A percentile compares a stretch with the other conserved stretches of the same genome.
Conservation (phyloP, 192 early-diverging fungal species). For the Dissophora ornata region DNA sequence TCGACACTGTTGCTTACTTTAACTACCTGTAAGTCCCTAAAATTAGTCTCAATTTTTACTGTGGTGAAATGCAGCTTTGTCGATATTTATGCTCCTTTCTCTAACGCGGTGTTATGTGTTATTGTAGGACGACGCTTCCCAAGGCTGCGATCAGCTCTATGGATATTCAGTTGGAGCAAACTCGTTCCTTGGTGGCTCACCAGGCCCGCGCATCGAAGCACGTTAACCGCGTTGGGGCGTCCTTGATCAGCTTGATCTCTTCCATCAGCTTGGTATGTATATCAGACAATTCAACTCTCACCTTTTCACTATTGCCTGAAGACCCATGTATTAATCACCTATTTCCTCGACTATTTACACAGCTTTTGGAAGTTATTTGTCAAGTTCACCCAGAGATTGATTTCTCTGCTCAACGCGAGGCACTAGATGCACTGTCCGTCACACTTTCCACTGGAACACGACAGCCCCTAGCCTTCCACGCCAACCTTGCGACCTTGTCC, state of each 20-base stretch:
- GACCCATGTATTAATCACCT: no score
- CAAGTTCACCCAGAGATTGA: slow-evolving; percentile 27
- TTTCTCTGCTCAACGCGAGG: slow-evolving; percentile 15
- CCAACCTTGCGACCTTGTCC: slow-evolving; percentile 1
- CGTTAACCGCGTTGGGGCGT: slow-evolving; percentile 47
- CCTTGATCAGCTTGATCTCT: slow-evolving; percentile 41
- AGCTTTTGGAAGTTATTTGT: slow-evolving; percentile 43
- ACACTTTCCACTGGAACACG: slow-evolving; percentile 19
- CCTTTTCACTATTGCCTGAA: not conserved
- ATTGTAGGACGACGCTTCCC: slow-evolving; percentile 41
- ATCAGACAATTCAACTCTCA: not conserved
- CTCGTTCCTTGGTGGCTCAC: slow-evolving; percentile 41
- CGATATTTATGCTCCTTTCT: no score
- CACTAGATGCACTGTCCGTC: slow-evolving; percentile 10
- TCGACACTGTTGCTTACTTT: slow-evolving; percentile 59
- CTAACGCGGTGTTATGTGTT: no score
- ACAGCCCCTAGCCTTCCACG: slow-evolving; percentile 16
- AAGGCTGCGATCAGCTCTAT: slow-evolving; percentile 46
- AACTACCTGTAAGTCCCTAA: slow-evolving; percentile 57
- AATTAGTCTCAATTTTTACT: no score
- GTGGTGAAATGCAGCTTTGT: no score
- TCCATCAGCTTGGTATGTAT: slow-evolving; percentile 40
- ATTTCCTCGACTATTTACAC: no score
- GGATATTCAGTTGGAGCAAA: slow-evolving; percentile 51
- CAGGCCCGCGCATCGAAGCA: slow-evolving; percentile 42